Percentiles rank a stretch among this genome's conserved stretches.
Evolutionary conservation across 2,329 filamentous ascomycete genomes (phyloP).

Genomic region (Aspergillus eucalypticola): DNA sequence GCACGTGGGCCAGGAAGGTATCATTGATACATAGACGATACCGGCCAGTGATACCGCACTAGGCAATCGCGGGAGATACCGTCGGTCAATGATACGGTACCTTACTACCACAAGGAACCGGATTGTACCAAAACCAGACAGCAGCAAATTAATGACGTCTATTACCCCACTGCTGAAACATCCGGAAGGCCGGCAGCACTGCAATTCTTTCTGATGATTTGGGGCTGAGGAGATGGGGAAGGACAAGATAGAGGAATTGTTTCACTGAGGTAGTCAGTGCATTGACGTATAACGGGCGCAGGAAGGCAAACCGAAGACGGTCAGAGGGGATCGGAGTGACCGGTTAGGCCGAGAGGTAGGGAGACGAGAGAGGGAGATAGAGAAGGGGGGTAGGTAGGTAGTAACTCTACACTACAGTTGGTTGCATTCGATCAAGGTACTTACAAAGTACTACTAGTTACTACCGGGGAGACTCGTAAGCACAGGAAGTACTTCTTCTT

Average conservation of each 20-base stretch:
- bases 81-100: background rate
- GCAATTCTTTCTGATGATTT: background rate
- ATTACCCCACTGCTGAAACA: conserved; percentile 9
- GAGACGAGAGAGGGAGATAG: background rate
- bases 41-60: background rate
- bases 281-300: background rate
- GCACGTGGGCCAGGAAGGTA: conserved; percentile 10
- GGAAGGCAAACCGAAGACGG: background rate
- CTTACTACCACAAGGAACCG: conserved; percentile 4
- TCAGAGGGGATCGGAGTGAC: background rate
- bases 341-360: background rate
- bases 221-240: background rate
- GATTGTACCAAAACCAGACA: background rate
- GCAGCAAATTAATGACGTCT: conserved; percentile 7
- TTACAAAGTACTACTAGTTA: too few relatives aligned
- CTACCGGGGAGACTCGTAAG: background rate
- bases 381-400: background rate
- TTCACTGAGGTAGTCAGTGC: conserved; percentile 5
- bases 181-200: conserved; percentile 2
- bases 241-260: background rate
- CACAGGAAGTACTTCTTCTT: too few relatives aligned
- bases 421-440: background rate
- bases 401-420: background rate
- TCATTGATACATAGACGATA: conserved; percentile 2
- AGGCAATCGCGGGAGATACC: conserved; percentile 1